A percentile compares a stretch with the other conserved stretches of the same genome.
Evolutionary conservation across 208 protist genomes (phyloP).

Genomic region (Trypanosoma brucei): DNA sequence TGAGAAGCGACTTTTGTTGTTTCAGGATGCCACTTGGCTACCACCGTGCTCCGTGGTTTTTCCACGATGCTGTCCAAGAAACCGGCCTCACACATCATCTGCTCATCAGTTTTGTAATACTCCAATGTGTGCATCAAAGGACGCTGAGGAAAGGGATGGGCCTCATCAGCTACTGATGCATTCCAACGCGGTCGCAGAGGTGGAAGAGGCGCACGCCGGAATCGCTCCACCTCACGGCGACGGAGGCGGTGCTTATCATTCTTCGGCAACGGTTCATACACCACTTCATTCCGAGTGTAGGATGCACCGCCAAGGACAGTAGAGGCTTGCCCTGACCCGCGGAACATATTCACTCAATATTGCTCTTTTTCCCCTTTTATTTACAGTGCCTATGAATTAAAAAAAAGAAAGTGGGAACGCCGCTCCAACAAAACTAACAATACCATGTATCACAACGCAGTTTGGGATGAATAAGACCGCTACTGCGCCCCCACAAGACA

Average conservation of each 20-base stretch:
- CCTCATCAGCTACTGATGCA: conserved; percentile 52
- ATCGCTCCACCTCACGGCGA: conserved; percentile 42
- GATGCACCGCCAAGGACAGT: conserved; percentile 17
- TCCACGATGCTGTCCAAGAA: conserved; percentile 16
- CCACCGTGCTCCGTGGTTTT: conserved; percentile 1
- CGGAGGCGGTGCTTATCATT: conserved; percentile 20
- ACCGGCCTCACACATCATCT: conserved; percentile 21
- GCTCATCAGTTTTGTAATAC: conserved; percentile 55
- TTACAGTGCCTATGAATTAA: too few relatives aligned
- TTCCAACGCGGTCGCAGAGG: conserved; percentile 55
- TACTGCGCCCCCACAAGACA: too few relatives aligned
- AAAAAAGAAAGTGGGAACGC: too few relatives aligned
- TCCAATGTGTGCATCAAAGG: conserved; percentile 46
- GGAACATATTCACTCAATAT: background rate
- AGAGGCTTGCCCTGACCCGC: conserved; percentile 4
- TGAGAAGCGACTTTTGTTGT: background rate
- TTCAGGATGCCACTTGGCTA: conserved; percentile 3
- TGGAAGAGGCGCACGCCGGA: conserved; percentile 22
- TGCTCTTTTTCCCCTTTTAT: background rate
- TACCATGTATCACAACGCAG: too few relatives aligned
- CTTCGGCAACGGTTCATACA: conserved; percentile 44
- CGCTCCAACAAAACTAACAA: too few relatives aligned
- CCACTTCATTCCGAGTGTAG: conserved; percentile 31
- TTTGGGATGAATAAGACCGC: too few relatives aligned
- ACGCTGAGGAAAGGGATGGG: conserved; percentile 69